Evolutionary conservation across 139 green algal genomes (phyloP).

Genomic region (Chlorella vulgaris): DNA sequence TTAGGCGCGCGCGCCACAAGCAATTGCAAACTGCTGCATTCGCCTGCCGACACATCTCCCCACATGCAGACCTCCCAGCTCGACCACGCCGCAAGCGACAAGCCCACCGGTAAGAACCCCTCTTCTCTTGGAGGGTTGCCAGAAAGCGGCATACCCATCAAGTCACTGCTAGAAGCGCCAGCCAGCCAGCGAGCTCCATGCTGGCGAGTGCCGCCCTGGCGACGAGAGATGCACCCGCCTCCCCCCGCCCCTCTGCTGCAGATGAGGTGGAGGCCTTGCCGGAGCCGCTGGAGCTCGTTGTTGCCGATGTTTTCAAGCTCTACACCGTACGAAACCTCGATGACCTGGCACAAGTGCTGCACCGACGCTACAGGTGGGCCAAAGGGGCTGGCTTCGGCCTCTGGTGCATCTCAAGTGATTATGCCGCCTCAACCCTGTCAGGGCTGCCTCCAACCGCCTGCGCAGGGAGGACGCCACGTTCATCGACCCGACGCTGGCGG

Average conservation of each 20-base stretch:
- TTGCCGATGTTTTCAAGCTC: background rate
- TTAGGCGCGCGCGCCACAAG: too few relatives aligned
- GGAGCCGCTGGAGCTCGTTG: background rate
- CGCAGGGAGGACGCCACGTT: slow-evolving; percentile 16
- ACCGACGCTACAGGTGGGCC: background rate
- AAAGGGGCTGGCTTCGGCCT: background rate
- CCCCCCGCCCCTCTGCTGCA: too few relatives aligned
- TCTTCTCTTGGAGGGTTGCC: too few relatives aligned
- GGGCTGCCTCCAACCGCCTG: background rate
- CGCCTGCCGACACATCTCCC: too few relatives aligned
- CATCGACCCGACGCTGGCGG: slow-evolving; percentile 10
- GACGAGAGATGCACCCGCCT: too few relatives aligned
- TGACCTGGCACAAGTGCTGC: background rate
- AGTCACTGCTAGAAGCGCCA: too few relatives aligned
- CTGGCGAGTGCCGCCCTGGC: background rate
- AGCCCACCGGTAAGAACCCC: too few relatives aligned
- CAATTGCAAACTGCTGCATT: too few relatives aligned
- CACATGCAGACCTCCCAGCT: too few relatives aligned
- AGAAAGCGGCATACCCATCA: too few relatives aligned
- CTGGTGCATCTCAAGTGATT: background rate
- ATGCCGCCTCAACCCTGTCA: background rate
- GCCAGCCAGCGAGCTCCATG: too few relatives aligned
- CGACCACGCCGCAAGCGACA: too few relatives aligned
- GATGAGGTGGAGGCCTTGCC: background rate
- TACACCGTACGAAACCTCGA: background rate